phyloP scores from a whole-genome alignment of 2,329 filamentous ascomycete genomes.

The Cryphonectria parasitica region DNA sequence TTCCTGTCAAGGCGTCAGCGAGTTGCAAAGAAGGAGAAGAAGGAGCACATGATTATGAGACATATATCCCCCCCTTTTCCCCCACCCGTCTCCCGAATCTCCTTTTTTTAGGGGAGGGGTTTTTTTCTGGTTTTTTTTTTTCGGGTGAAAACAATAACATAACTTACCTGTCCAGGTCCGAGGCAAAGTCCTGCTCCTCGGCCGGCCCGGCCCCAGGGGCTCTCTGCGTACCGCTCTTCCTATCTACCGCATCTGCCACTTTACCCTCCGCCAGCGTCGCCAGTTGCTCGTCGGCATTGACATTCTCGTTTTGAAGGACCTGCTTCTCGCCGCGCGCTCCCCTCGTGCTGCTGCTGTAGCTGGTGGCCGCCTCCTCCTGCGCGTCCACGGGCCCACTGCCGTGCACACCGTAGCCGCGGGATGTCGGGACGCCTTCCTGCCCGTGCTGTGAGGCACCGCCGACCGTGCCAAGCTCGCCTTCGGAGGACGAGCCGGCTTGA shows the following conservation, averaged over 20 bases:
- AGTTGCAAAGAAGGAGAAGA: background rate
- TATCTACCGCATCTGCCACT: slow-evolving; percentile 34
- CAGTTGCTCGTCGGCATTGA: slow-evolving; percentile 35
- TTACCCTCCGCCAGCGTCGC: slow-evolving; percentile 34
- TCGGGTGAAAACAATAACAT: too few species aligned
- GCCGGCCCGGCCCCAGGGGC: slow-evolving; percentile 30
- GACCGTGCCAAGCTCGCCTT: background rate
- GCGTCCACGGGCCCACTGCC: slow-evolving; percentile 31
- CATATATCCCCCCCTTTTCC: background rate
- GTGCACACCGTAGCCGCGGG: slow-evolving; percentile 30
- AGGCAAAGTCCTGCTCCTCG: slow-evolving; percentile 30
- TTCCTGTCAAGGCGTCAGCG: slow-evolving; percentile 29
- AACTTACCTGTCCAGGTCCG: slow-evolving; percentile 32
- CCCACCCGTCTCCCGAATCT: background rate
- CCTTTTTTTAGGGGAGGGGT: too few species aligned
- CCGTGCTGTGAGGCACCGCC: slow-evolving; percentile 8
- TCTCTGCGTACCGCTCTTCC: slow-evolving; percentile 34
- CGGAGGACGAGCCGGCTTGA: background rate
- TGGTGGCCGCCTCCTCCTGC: slow-evolving; percentile 29
- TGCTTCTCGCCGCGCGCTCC: background rate
- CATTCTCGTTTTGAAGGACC: slow-evolving; percentile 32
- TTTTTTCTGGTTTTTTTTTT: too few species aligned
- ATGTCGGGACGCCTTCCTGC: slow-evolving; percentile 31
- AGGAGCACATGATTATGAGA: background rate
- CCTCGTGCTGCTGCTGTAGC: background rate